Base-by-base conservation (phyloP, 306 rosid species). In the Dalbergia cultrata region DNA sequence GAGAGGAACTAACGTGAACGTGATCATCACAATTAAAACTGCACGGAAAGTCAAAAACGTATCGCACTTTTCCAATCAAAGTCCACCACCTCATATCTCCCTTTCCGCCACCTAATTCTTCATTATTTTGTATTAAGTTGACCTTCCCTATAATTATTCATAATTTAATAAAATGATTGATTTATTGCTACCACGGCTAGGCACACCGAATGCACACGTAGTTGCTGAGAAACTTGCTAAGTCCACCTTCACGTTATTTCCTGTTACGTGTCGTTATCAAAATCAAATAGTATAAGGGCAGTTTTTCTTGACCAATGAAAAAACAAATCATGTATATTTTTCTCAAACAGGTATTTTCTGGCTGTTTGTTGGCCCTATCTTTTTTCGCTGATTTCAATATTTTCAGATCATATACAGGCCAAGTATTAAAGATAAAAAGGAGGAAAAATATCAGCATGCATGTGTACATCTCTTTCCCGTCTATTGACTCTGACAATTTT, bases 171-270 rank as follows among this genome's bases (percentile, higher is more conserved):
- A 4, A 62, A 17, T n/a, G n/a, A 69, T 47, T 47, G 37, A 26
- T 47, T 7, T 14, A 31, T 70, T 70, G 12, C 11, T 49, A 12
- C 13, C 21, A 14, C 8, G 22, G 39, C 9, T 18, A 3, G 17
- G n/a, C 52, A 43, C 37, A 10, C 31, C 18, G 4, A 6, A 11
- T 19, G 12, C 64, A 52, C 35, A 78, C 70, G 83, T 70, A 72
- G 81, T 78, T 87, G 86, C 84, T 80, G 50, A 76, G 86, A 86
- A 75, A 87, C 87, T 90, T 86, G 68, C 86, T 58, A 57, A 60
- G 26, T 78, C 64, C 70, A 5, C 59, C 75, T 49, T 52, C 79
- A 26, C 19, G 44, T 63, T 35, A 63, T 18, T 59, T 76, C 72
- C 19, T 33, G 47, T 80, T 79, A 64, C 87, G 87, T 86, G 90